Conservation (phyloP, 176 grass and related monocot species). For the Oryza glumipatula region DNA sequence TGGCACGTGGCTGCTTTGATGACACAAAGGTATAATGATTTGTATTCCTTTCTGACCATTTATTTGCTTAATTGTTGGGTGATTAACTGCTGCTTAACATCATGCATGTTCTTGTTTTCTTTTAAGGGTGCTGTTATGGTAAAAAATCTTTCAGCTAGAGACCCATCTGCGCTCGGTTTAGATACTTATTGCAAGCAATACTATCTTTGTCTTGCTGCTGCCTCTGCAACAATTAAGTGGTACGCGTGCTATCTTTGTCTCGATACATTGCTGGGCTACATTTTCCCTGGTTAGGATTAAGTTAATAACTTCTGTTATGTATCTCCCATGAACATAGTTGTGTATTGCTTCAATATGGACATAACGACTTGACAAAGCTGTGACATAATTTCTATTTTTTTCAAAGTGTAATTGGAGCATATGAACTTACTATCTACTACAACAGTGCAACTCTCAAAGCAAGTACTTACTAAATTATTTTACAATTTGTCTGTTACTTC, state of each 20-base stretch:
- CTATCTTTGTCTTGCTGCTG: conserved; percentile 91
- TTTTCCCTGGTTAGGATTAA: conserved; percentile 25
- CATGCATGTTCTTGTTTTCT: conserved; percentile 13
- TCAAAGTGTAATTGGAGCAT: conserved; percentile 10
- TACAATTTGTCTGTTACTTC: neutral
- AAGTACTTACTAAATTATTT: conserved; percentile 9
- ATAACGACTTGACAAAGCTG: neutral
- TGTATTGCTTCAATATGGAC: conserved; percentile 16
- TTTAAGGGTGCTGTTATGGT: conserved; percentile 77
- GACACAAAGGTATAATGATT: conserved; percentile 82
- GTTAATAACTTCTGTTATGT: conserved; percentile 22
- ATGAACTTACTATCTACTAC: conserved; percentile 12
- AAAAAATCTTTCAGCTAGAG: conserved; percentile 88
- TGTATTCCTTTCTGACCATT: neutral
- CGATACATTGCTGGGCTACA: neutral
- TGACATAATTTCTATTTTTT: conserved; percentile 12
- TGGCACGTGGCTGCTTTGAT: conserved; percentile 88
- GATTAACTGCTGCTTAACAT: conserved; percentile 24
- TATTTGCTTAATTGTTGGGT: conserved; percentile 21
- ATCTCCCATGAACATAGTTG: conserved; percentile 4
- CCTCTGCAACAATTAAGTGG: conserved; percentile 88
- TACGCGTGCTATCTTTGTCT: conserved; percentile 16
- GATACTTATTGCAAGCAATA: conserved; percentile 92
- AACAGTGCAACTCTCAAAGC: neutral
- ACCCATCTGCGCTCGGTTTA: conserved; percentile 87